Percentiles rank a stretch among this genome's conserved stretches.
Conservation (phyloP, 352 stramenopile genomes). For the Sclerospora graminicola region DNA sequence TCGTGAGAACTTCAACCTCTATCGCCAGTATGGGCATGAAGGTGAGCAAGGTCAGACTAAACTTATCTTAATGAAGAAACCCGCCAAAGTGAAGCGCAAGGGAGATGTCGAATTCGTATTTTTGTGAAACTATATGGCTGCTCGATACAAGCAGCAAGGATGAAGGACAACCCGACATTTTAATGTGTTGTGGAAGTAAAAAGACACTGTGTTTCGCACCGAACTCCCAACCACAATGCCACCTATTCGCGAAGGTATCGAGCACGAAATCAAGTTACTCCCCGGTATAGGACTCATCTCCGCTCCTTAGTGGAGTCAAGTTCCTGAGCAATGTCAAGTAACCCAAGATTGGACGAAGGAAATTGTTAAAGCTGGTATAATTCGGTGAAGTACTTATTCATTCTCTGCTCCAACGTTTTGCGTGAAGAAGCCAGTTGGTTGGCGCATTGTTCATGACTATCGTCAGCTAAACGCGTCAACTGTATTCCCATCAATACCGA, state of each 20-base stretch:
- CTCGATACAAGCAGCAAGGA: slow-evolving; percentile 3
- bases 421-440: slow-evolving; percentile 2
- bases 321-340: neutral
- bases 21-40: too few relatives aligned
- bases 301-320: slow-evolving; percentile 1
- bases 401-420: neutral
- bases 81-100: neutral
- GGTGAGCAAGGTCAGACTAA: neutral
- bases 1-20: too few relatives aligned
- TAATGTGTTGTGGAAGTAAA: neutral
- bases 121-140: slow-evolving; percentile 1
- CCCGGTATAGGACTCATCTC: neutral
- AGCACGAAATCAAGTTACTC: slow-evolving; percentile 2
- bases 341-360: neutral
- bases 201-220: slow-evolving; percentile 1
- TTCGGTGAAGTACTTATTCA: neutral
- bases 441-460: too few relatives aligned
- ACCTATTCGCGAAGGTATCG: neutral
- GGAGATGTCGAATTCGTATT: neutral
- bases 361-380: neutral
- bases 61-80: neutral
- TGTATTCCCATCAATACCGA: neutral
- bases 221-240: slow-evolving; percentile 1
- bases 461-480: neutral
- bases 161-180: neutral